Evolutionary conservation across 2,329 filamentous ascomycete species (phyloP).

Genomic region (Clonostachys rosea): DNA sequence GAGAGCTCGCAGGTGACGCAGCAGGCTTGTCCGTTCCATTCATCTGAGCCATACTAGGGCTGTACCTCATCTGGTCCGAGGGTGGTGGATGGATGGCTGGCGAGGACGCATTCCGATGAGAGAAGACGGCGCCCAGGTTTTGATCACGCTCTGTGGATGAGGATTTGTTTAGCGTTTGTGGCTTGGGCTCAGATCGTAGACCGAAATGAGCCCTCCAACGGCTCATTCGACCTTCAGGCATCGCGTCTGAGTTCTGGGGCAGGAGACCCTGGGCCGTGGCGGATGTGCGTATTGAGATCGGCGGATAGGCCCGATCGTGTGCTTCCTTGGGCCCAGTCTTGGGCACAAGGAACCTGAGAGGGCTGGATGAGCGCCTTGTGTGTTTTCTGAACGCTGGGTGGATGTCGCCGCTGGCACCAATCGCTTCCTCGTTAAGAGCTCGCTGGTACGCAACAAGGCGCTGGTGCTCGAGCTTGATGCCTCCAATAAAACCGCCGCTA

Average conservation of each 20-base stretch:
- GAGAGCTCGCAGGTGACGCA: no score
- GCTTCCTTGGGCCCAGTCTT: slow-evolving; percentile 5
- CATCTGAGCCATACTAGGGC: no score
- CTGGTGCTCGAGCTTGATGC: slow-evolving; percentile 32
- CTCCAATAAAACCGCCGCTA: slow-evolving; percentile 29
- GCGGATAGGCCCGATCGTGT: slow-evolving; percentile 23
- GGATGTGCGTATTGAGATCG: slow-evolving; percentile 25
- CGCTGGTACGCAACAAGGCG: slow-evolving; percentile 23
- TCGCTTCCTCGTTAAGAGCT: slow-evolving; percentile 14
- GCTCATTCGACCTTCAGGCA: slow-evolving; percentile 21
- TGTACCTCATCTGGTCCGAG: no score
- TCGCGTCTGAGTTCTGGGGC: slow-evolving; percentile 16
- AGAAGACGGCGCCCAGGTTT: not conserved
- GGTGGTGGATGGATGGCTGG: no score
- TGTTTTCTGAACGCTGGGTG: slow-evolving; percentile 24
- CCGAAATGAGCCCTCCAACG: slow-evolving; percentile 21
- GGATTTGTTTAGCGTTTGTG: not conserved
- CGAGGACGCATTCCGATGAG: no score
- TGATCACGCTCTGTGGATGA: not conserved
- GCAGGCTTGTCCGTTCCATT: no score
- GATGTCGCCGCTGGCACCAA: slow-evolving; percentile 15
- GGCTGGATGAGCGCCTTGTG: slow-evolving; percentile 15
- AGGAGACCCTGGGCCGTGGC: slow-evolving; percentile 16
- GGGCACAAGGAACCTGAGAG: slow-evolving; percentile 11
- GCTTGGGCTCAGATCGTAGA: slow-evolving; percentile 6